Conservation (phyloP, 257 asterid species). For the Voacanga thouarsii region DNA sequence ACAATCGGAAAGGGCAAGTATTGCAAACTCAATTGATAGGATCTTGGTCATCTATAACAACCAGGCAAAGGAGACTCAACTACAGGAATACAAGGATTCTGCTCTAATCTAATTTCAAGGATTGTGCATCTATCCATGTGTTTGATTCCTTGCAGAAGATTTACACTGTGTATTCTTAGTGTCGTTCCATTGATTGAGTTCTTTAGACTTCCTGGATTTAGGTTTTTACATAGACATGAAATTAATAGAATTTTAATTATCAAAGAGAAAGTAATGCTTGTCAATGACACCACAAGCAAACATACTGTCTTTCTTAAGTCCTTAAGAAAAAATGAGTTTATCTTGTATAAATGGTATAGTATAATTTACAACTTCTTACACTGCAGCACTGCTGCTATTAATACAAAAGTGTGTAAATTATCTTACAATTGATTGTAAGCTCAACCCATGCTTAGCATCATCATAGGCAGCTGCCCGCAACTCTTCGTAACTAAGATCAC, state of each 20-base stretch:
- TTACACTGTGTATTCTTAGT: neutral
- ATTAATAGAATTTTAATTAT: neutral
- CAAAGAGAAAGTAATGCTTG: neutral
- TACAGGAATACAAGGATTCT: neutral
- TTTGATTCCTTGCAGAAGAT: neutral
- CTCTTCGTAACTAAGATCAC: slow-evolving; percentile 88
- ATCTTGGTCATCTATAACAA: too few species aligned
- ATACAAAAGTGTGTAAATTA: slow-evolving; percentile 14
- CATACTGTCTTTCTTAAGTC: neutral
- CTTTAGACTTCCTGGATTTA: neutral
- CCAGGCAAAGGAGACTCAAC: neutral
- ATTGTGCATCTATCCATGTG: neutral
- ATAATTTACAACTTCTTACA: neutral
- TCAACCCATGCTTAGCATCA: slow-evolving; percentile 68
- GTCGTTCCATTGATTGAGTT: neutral
- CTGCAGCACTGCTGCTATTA: slow-evolving; percentile 1
- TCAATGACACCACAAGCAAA: neutral
- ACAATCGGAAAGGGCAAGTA: too few species aligned
- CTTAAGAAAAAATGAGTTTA: neutral
- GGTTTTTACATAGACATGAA: too few species aligned
- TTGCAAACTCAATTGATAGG: too few species aligned
- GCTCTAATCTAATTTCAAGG: neutral
- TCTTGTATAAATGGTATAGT: neutral
- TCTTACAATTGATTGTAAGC: slow-evolving; percentile 74
- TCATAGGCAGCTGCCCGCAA: slow-evolving; percentile 84